Evolutionary conservation across 2,329 filamentous ascomycete species (phyloP).

Genomic region (Bipolaris gigantea): DNA sequence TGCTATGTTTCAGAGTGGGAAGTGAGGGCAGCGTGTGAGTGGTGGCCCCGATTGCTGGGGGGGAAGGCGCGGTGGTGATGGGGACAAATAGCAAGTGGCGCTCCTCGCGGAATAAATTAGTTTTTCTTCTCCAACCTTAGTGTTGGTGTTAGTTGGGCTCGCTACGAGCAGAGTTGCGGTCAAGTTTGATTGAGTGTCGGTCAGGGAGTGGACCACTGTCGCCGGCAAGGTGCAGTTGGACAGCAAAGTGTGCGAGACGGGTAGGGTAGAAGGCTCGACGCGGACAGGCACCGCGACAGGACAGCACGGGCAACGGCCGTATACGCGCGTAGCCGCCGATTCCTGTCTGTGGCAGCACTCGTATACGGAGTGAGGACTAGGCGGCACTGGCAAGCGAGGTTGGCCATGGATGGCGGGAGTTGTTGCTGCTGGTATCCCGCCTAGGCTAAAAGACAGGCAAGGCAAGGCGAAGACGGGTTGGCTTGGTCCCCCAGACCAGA

Average conservation of each 20-base stretch:
- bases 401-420: constrained; percentile 12
- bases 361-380: neutral
- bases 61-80: neutral
- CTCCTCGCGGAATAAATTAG: neutral
- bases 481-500: constrained; percentile 23
- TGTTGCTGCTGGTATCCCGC: constrained; percentile 17
- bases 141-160: too few relatives aligned
- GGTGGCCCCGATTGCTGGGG: neutral
- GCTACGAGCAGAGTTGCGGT: constrained; percentile 4
- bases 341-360: too few relatives aligned
- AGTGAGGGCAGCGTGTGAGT: neutral
- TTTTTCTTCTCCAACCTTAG: too few relatives aligned
- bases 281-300: too few relatives aligned
- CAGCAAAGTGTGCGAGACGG: neutral
- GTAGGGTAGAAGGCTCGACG: neutral
- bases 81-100: neutral
- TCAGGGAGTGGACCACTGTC: constrained; percentile 7
- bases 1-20: neutral
- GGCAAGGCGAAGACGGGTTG: constrained; percentile 17
- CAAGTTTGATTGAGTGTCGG: constrained; percentile 9
- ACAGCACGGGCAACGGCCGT: neutral
- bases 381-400: constrained; percentile 7
- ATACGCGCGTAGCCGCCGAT: too few relatives aligned
- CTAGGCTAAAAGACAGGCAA: constrained; percentile 11
- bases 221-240: constrained; percentile 4